phyloP scores from a whole-genome alignment of 129 eudicot genomes.

The Centella asiatica region DNA sequence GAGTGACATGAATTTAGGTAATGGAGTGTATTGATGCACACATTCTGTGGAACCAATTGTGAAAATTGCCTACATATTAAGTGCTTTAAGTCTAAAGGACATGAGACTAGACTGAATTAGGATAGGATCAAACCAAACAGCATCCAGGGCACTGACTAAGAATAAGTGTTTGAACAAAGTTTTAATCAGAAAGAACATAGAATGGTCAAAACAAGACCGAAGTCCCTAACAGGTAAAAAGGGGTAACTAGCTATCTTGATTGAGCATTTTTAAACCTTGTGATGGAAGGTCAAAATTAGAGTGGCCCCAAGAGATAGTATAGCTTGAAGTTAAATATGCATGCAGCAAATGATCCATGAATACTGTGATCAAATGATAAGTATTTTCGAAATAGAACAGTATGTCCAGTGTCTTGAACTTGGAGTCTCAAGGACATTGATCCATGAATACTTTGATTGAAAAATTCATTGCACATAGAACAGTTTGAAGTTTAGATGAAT shows the following conservation, averaged over 20 bases:
- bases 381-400: background rate
- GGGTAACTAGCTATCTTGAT: too few relatives aligned
- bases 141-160: background rate
- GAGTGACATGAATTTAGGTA: background rate
- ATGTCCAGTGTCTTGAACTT: background rate
- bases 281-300: too few relatives aligned
- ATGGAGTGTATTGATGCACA: too few relatives aligned
- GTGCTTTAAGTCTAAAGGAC: background rate
- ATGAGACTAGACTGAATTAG: background rate
- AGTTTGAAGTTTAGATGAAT: background rate
- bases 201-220: too few relatives aligned
- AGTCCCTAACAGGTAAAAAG: too few relatives aligned
- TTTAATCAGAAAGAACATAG: background rate
- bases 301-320: background rate
- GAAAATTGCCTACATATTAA: background rate
- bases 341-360: background rate
- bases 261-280: too few relatives aligned
- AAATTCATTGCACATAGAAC: background rate
- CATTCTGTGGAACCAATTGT: background rate
- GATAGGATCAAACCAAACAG: background rate
- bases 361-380: too few relatives aligned
- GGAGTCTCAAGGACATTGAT: background rate
- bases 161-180: background rate
- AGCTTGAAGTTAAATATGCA: background rate
- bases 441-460: background rate